Conservation (phyloP, 2,329 filamentous ascomycete species). For the Fonsecaea nubica region DNA sequence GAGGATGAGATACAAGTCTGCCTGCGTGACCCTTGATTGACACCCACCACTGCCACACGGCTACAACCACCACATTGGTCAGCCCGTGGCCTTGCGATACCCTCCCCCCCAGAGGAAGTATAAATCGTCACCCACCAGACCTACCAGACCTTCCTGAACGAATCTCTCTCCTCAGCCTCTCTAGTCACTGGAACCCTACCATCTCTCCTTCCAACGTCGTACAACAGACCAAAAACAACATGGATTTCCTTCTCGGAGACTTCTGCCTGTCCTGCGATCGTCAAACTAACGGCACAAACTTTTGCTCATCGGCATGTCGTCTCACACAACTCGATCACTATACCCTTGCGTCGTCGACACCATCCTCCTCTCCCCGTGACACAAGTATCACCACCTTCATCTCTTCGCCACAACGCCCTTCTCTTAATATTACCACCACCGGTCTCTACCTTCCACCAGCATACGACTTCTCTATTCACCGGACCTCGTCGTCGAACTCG, state of each 20-base stretch:
- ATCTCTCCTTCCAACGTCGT: conserved; percentile 19
- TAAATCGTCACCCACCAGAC: conserved; percentile 18
- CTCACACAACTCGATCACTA: conserved; percentile 77
- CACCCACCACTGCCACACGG: conserved; percentile 30
- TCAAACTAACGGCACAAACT: conserved; percentile 79
- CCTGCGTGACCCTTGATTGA: conserved; percentile 34
- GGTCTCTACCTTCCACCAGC: conserved; percentile 74
- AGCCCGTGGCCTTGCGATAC: conserved; percentile 20
- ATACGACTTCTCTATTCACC: conserved; percentile 73
- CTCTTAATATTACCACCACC: conserved; percentile 46
- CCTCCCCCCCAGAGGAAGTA: conserved; percentile 19
- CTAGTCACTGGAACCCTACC: conserved; percentile 14
- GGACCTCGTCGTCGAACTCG: conserved; percentile 37
- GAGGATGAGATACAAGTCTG: conserved; percentile 28
- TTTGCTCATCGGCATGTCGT: conserved; percentile 91
- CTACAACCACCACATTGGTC: conserved; percentile 13
- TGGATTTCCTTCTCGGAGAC: conserved; percentile 74
- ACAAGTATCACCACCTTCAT: conserved; percentile 56
- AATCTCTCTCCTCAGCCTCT: conserved; percentile 5
- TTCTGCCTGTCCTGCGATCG: conserved; percentile 95
- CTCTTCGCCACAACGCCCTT: conserved; percentile 20
- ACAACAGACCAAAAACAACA: conserved; percentile 29
- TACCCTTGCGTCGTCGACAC: conserved; percentile 44
- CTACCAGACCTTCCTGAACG: conserved; percentile 8
- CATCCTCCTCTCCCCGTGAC: conserved; percentile 42